Evolutionary conservation across 2,329 filamentous ascomycete species (phyloP), one percentile per base, ranked within the genome.

Genomic region (Nemania bipapillata): DNA sequence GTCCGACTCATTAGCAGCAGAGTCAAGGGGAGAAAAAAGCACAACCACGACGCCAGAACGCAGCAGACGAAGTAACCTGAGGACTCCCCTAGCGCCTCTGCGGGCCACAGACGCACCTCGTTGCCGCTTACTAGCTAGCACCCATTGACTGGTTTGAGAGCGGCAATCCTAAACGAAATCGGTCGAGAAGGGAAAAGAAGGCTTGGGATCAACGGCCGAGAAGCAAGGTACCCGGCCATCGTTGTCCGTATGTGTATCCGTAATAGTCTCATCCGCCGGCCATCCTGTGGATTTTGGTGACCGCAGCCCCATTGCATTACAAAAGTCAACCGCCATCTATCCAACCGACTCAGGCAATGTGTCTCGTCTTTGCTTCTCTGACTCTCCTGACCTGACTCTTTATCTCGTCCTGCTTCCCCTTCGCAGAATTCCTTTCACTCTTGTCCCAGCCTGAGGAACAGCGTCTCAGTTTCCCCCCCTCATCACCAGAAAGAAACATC

Each of bases 371-470:
- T 26, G 20, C 47, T 50, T 26, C 22, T 49, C 45, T 49, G 45
- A 65, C 62, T 59, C 63, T 22, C 65, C 62, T 68, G 40, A 61
- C 73, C 70, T 72, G 70, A 66, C 68, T 72, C 74, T 76, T 77
- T 74, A 75, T 74, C 72, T 73, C 72, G 62, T 62, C 70, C 63
- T 74, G 62, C 71, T 56, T 62, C 53, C 61, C 73, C 71, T 73
- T 74, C 72, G 45, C 63, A 58, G 32, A 52, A 37, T 66, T 56
- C 50, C 67, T 71, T 73, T 70, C 49, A 63, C 12, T 69, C 50
- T 45, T 73, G 71, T 72, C 63, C 70, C 61, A 72, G 68, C 59
- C 69, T 76, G 68, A 76, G 74, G 74, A 77, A 76, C 76, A 77
- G 63, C 77, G 77, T 79, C 75, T 79, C 77, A 78, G 54, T 64